These are phyloP conservation scores for Plasmodium sp. DNA, from an alignment of 169 alveolate species.

Conservation along the genomic window DNA sequence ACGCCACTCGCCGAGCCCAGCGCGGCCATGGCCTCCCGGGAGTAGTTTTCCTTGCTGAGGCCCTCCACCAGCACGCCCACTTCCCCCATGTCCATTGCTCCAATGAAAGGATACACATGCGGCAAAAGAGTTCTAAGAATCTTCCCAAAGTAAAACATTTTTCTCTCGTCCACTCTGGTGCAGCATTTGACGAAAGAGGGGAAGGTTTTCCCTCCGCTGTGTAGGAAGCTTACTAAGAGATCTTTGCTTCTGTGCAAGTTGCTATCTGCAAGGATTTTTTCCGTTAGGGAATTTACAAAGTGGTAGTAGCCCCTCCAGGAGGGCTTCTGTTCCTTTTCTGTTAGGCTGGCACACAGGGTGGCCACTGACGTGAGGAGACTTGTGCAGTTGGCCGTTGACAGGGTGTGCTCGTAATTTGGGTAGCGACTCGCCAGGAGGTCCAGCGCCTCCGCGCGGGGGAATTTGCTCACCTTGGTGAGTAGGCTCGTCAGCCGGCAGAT, in stretches of 20 bases:
- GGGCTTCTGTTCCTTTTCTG: neutral
- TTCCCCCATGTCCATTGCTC: neutral
- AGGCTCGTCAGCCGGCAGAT: neutral
- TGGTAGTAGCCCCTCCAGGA: constrained; percentile 20
- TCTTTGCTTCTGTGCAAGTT: constrained; percentile 2
- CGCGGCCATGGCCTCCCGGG: neutral
- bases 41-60: constrained; percentile 41
- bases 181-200: neutral
- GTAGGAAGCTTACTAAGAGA: constrained; percentile 8
- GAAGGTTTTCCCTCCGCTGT: constrained; percentile 12
- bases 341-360: neutral
- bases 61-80: constrained; percentile 15
- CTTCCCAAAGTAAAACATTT: neutral
- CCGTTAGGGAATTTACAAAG: neutral
- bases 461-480: neutral
- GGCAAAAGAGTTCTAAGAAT: neutral
- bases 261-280: neutral
- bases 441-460: neutral
- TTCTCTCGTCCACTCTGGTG: neutral
- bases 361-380: neutral
- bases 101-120: neutral
- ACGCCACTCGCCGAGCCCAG: neutral
- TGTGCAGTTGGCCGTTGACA: neutral
- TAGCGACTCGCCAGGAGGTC: neutral
- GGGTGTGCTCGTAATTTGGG: neutral